Evolutionary conservation across 768 basidiomycete species (phyloP).

Genomic region (Lentinula boryana): DNA sequence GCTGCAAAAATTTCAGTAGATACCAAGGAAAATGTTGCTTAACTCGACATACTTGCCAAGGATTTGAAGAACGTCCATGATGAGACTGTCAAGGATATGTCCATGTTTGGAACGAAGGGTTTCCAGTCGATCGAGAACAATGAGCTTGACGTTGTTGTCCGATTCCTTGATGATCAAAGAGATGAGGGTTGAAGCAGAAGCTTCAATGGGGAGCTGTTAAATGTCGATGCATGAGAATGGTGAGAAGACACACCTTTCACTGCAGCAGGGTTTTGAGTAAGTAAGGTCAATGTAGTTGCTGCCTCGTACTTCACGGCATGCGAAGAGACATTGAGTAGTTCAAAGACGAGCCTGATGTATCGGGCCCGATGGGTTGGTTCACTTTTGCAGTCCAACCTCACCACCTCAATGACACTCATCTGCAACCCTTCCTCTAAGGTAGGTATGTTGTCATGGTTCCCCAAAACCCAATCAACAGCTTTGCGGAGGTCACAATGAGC

Average conservation of each 20-base stretch:
- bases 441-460: slow-evolving; percentile 78
- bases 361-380: slow-evolving; percentile 85
- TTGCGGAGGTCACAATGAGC: too few species aligned
- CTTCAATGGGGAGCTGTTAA: slow-evolving; percentile 30
- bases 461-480: slow-evolving; percentile 85
- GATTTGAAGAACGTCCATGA: slow-evolving; percentile 94
- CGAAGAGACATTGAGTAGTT: slow-evolving; percentile 85
- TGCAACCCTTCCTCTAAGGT: slow-evolving; percentile 88
- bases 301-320: slow-evolving; percentile 98
- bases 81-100: slow-evolving; percentile 81
- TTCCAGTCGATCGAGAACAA: slow-evolving; percentile 90
- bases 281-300: slow-evolving; percentile 86
- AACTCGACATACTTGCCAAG: slow-evolving; percentile 57
- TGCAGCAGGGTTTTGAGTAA: slow-evolving; percentile 94
- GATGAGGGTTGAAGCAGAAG: slow-evolving; percentile 85
- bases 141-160: slow-evolving; percentile 98
- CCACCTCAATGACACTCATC: slow-evolving; percentile 93
- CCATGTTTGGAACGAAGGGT: slow-evolving; percentile 79
- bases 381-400: slow-evolving; percentile 80
- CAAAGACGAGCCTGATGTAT: slow-evolving; percentile 91
- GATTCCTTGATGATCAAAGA: slow-evolving; percentile 91
- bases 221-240: not conserved
- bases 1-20: slow-evolving; percentile 28
- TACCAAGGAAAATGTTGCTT: not conserved
- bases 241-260: slow-evolving; percentile 65